Evolutionary conservation across 2,329 filamentous ascomycete genomes (phyloP), one percentile per base, ranked within the genome.

Genomic region (Massarina eburnea): DNA sequence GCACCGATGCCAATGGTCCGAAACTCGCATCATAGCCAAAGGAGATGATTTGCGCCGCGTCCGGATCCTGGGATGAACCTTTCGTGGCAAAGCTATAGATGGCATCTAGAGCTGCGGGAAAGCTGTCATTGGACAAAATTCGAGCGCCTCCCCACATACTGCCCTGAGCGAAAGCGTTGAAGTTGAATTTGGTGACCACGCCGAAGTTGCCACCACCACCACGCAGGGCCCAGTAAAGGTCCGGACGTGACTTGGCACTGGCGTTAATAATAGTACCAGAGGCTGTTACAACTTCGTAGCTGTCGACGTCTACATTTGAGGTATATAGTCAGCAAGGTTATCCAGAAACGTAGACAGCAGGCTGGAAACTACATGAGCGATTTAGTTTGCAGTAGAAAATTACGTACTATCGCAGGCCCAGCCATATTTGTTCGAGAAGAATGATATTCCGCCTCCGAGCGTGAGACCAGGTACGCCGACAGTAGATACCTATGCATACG

Each of bases 161-260:
- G 3, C 51, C 55, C 24, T 62, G 56, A 1, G 59, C 49, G 8
- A 58, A 42, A 8, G 61, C 52, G 3, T 45, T 36, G 2, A 63
- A 48, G 21, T 56, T 52, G 30, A 68, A 66, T 21, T 57, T 48
- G 2, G 64, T 68, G 17, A 68, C 59, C 24, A 70, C 56, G n/a
- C 66, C 75, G 32, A 68, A 67, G 42, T 67, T 69, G 38, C 58
- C 61, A 2, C 62, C 62, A 4, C 64, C 66, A 4, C 69, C 70
- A 22, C 69, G 66, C 7, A 73, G 59, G 1, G 67, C 69, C 49
- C 55, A 62, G 54, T 66, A 74, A 4, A 74, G 70, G 32, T 77
- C 74, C 0, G 52, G 48, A 32, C 71, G 72, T 8, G 66, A 48
- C 2, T 22, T 54, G 48, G 10, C 17, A 19, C 29, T 42, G 35